Evolutionary conservation across 306 rosid species (phyloP).

Genomic region (Fagus crenata): DNA sequence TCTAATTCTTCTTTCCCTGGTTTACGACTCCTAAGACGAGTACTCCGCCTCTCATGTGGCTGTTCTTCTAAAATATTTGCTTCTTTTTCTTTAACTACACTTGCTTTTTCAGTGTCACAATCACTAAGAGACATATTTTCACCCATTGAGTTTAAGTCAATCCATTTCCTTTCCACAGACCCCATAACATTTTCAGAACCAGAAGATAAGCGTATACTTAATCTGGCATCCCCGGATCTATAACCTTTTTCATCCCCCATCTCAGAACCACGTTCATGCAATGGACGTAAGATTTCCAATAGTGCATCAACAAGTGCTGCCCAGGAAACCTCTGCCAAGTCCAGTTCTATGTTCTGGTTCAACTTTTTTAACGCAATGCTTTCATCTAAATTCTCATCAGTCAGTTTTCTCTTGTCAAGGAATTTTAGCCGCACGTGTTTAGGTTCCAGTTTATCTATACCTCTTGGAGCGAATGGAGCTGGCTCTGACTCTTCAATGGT

Average conservation of each 20-base stretch:
- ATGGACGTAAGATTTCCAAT: constrained; percentile 57
- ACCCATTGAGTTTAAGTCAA: constrained; percentile 24
- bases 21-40: constrained; percentile 92
- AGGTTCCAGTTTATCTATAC: constrained; percentile 94
- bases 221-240: constrained; percentile 70
- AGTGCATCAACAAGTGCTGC: constrained; percentile 72
- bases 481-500: constrained; percentile 79
- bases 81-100: constrained; percentile 64
- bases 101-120: constrained; percentile 45
- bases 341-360: constrained; percentile 69
- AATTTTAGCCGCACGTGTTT: constrained; percentile 85
- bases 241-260: constrained; percentile 35
- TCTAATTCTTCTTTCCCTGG: constrained; percentile 90
- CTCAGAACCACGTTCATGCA: constrained; percentile 41
- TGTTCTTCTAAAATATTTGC: constrained; percentile 63
- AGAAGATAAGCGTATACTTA: constrained; percentile 53
- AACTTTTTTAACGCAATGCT: constrained; percentile 59
- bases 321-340: constrained; percentile 80
- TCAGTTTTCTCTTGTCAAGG: constrained; percentile 76
- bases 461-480: constrained; percentile 85
- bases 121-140: constrained; percentile 48
- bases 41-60: constrained; percentile 91
- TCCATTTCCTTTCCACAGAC: constrained; percentile 50
- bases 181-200: constrained; percentile 50
- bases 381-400: constrained; percentile 51